These are phyloP conservation scores for Neofusicoccum ribis DNA, from an alignment of 2,329 filamentous ascomycete species.

Conservation along the genomic window DNA sequence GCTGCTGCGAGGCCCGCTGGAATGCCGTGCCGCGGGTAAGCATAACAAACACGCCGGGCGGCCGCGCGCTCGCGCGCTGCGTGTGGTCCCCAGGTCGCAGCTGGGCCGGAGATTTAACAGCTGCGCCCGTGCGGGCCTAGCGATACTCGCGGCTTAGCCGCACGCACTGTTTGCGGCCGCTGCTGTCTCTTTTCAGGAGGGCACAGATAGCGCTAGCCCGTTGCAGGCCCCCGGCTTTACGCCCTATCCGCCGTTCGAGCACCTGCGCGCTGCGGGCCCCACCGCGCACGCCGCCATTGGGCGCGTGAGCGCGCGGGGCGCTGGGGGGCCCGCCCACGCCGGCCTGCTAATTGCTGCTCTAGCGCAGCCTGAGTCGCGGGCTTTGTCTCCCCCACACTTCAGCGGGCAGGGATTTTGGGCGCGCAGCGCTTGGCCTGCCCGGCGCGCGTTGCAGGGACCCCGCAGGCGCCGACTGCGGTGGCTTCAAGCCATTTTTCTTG, in stretches of 20 bases:
- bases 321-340: not conserved
- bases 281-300: conserved; percentile 14
- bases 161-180: conserved; percentile 16
- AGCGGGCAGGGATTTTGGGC: conserved; percentile 14
- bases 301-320: not conserved
- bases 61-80: not conserved
- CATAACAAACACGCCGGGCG: not conserved
- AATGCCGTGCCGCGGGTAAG: too few species aligned
- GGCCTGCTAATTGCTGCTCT: conserved; percentile 15
- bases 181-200: conserved; percentile 12
- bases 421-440: conserved; percentile 15
- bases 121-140: conserved; percentile 5
- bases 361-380: conserved; percentile 16
- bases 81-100: not conserved
- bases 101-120: conserved; percentile 16
- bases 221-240: conserved; percentile 1
- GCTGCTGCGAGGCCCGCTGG: too few species aligned
- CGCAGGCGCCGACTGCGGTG: conserved; percentile 20
- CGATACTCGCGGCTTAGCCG: conserved; percentile 8
- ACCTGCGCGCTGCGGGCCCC: not conserved
- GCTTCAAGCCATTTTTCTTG: conserved; percentile 16
- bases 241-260: conserved; percentile 13
- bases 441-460: conserved; percentile 17
- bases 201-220: conserved; percentile 12
- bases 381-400: conserved; percentile 19